These are phyloP conservation scores for Rubroshorea leprosula DNA, from an alignment of 345 rosid genomes.

Conservation along the genomic window DNA sequence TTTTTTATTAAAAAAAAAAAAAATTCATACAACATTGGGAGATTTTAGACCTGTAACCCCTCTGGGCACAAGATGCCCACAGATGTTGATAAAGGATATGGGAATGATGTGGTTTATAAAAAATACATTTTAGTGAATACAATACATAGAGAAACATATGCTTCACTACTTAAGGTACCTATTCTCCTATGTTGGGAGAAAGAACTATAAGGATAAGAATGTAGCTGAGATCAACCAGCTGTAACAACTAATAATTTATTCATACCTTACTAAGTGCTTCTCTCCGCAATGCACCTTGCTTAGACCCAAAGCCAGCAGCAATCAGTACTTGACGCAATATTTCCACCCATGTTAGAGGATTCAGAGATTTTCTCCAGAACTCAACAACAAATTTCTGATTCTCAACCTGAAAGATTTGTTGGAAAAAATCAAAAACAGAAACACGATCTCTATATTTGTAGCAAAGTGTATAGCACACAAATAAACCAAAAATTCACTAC, in stretches of 20 bases:
- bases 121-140: too few species aligned
- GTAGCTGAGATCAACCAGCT: neutral
- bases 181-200: too few species aligned
- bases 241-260: neutral
- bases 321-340: constrained; percentile 71
- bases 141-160: too few species aligned
- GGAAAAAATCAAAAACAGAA: constrained; percentile 14
- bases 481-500: neutral
- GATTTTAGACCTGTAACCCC: too few species aligned
- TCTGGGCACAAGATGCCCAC: too few species aligned
- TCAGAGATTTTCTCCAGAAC: constrained; percentile 77
- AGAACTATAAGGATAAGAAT: constrained; percentile 1
- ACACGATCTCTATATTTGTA: neutral
- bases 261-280: constrained; percentile 68
- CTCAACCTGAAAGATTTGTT: constrained; percentile 51
- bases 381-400: constrained; percentile 53
- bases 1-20: too few species aligned
- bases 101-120: too few species aligned
- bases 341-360: constrained; percentile 92
- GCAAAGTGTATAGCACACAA: too few species aligned
- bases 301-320: constrained; percentile 93
- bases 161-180: too few species aligned
- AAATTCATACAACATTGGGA: too few species aligned
- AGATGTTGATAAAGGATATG: too few species aligned
- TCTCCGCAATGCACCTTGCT: constrained; percentile 40